phyloP scores from a whole-genome alignment of 139 green algal genomes.

The Penium margaritaceum region DNA sequence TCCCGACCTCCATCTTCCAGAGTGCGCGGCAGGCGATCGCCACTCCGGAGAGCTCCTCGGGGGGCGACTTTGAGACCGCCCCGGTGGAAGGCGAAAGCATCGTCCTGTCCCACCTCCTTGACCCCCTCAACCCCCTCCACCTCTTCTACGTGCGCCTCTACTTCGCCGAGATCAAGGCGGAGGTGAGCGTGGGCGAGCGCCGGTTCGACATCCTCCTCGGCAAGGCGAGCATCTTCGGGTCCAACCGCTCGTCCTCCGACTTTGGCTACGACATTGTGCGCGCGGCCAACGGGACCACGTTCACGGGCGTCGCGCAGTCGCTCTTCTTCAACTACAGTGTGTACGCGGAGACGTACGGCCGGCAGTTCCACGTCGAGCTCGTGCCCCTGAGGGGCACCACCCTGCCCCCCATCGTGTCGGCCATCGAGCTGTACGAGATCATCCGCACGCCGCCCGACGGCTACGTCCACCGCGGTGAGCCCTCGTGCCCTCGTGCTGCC shows the following conservation, averaged over 20 bases:
- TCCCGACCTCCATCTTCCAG: background rate
- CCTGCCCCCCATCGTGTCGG: background rate
- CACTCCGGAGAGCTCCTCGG: background rate
- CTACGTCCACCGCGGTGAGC: too few relatives aligned
- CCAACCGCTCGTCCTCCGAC: background rate
- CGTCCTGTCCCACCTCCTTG: background rate
- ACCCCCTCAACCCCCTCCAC: background rate
- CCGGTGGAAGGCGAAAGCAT: background rate
- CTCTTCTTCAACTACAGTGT: background rate
- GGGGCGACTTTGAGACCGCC: too few relatives aligned
- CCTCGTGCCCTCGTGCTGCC: too few relatives aligned
- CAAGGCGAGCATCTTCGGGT: background rate
- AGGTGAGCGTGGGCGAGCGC: background rate
- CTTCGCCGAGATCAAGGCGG: background rate
- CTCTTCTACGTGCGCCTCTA: background rate
- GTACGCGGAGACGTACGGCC: background rate
- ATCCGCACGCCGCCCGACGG: too few relatives aligned
- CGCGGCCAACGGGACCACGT: background rate
- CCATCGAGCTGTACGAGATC: background rate
- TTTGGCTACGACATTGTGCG: background rate
- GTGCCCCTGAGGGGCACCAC: background rate
- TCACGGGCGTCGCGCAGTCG: background rate
- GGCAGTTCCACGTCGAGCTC: background rate
- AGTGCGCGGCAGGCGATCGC: background rate
- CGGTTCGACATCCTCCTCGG: background rate